These are phyloP conservation scores for Aaosphaeria arxii DNA, from an alignment of 2,329 filamentous ascomycete species.

Conservation along the genomic window DNA sequence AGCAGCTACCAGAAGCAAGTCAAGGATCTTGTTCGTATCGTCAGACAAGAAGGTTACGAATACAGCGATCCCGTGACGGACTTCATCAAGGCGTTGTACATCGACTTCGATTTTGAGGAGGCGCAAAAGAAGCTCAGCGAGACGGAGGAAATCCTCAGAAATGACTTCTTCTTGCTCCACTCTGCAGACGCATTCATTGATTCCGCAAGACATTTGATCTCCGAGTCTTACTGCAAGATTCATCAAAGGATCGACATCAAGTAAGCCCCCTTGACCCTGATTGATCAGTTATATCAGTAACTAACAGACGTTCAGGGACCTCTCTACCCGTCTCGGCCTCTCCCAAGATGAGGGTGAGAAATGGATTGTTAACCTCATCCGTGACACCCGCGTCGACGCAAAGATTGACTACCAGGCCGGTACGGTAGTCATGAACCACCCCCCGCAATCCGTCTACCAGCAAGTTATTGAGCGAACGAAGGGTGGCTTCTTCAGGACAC, in stretches of 20 bases:
- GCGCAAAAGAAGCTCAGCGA: slow-evolving; percentile 82
- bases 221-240: slow-evolving; percentile 99
- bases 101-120: slow-evolving; percentile 97
- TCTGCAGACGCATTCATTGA: slow-evolving; percentile 89
- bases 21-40: slow-evolving; percentile 93
- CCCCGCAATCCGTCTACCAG: slow-evolving; percentile 96
- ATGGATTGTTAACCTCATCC: slow-evolving; percentile 99
- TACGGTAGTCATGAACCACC: slow-evolving; percentile 99
- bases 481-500: slow-evolving; percentile 97
- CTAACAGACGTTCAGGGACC: slow-evolving; percentile 55
- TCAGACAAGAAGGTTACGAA: slow-evolving; percentile 96
- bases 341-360: slow-evolving; percentile 97
- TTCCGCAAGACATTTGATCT: slow-evolving; percentile 91
- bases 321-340: slow-evolving; percentile 86
- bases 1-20: slow-evolving; percentile 98
- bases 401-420: slow-evolving; percentile 99
- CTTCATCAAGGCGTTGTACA: slow-evolving; percentile 93
- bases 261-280: slow-evolving; percentile 41
- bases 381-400: slow-evolving; percentile 93
- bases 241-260: slow-evolving; percentile 98
- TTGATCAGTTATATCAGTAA: slow-evolving; percentile 3
- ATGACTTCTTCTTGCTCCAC: slow-evolving; percentile 91
- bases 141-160: slow-evolving; percentile 86
- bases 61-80: slow-evolving; percentile 94
- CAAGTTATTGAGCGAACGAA: slow-evolving; percentile 99